Base-by-base conservation (phyloP, 1,139 yeast species). In the Yamadazyma dushanensis region DNA sequence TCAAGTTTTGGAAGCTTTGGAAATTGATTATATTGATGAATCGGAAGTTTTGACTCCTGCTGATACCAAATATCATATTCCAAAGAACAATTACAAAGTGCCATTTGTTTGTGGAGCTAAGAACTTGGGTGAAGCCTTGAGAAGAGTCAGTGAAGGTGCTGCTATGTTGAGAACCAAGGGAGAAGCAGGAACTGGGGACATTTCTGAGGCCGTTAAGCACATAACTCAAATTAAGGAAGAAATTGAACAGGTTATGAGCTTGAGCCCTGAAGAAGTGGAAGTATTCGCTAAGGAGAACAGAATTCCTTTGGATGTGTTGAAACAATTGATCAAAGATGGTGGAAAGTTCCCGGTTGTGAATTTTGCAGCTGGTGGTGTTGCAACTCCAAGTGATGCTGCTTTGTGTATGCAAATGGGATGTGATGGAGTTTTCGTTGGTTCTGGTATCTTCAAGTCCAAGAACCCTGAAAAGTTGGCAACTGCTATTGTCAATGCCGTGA, bases 291-390 rank as follows among this genome's bases (percentile, higher is more conserved):
- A 66, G 43, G 76, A 75, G 44, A 62, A 77, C 43, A 72, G 89
- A 45, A 88, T 84, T 15, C 80, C 87, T 13, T 66, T 67, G 20
- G 71, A 69, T 13, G 59, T 78, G 35, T 64, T 86, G 44, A 60
- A 73, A 47, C 66, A 73, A 40, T 67, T 76, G 37, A 66, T 80
- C 35, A 73, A 70, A 32, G 63, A 67, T 47, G 61, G 65, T 9
- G 88, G 88, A 27, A 79, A 80, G 48, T 72, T 86, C 46, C 92
- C 92, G 1, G 95, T 86, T 32, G 95, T 86, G 38, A 85, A 84
- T 66, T 86, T 86, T 59, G 94, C 95, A 27, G 95, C 95, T 29
- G 95, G 95, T 34, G 95, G 95, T 45, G 83, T 86, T 36, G 95
- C 95, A 8, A 83, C 95, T 8, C 95, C 95, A 19, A 82, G 92